phyloP scores from a whole-genome alignment of 306 rosid species.

The Rubus parviflorus region DNA sequence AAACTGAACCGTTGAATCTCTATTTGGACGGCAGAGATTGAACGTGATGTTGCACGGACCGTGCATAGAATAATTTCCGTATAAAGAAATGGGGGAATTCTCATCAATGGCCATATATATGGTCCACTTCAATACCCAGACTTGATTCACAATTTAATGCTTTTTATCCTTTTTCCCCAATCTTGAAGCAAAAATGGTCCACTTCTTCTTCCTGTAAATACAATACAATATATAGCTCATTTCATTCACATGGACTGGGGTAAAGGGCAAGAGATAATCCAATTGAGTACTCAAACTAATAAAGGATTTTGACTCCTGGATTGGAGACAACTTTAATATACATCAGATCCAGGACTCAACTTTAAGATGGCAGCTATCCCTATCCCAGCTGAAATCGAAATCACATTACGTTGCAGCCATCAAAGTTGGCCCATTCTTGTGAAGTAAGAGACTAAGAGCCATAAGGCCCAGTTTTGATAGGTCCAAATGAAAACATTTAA shows the following conservation, averaged over 20 bases:
- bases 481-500: no score
- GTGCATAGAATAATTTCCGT: no score
- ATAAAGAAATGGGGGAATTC: background rate
- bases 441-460: no score
- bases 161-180: background rate
- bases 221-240: background rate
- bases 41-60: no score
- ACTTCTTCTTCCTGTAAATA: background rate
- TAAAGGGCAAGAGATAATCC: constrained; percentile 9
- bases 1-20: no score
- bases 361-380: background rate
- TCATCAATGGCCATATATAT: background rate
- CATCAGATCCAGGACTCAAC: constrained; percentile 17
- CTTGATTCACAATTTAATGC: constrained; percentile 17
- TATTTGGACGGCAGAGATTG: no score
- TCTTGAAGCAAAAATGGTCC: constrained; percentile 10
- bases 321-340: constrained; percentile 20
- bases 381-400: background rate
- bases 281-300: background rate
- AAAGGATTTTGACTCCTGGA: background rate
- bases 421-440: background rate
- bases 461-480: no score
- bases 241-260: constrained; percentile 8
- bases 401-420: background rate
- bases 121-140: constrained; percentile 6